These are phyloP conservation scores for Colletotrichum sp. DNA, from an alignment of 2,329 filamentous ascomycete species.

Conservation along the genomic window DNA sequence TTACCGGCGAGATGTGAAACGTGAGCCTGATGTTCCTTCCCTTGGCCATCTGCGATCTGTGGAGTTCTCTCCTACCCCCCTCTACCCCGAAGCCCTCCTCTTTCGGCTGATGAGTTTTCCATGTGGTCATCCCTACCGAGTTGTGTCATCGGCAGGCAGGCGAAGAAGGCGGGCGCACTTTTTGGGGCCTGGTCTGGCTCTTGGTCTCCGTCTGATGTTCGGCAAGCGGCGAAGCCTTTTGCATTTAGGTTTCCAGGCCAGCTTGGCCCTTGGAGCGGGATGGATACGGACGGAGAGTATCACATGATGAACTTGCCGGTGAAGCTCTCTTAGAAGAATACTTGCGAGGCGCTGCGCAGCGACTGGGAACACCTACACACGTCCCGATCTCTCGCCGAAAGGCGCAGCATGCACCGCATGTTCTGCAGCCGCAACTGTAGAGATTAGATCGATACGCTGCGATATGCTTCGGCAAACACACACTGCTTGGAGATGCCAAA, in stretches of 20 bases:
- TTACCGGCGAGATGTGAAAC: constrained; percentile 5
- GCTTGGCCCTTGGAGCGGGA: not conserved
- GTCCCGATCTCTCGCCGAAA: not conserved
- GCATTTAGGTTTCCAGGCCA: not conserved
- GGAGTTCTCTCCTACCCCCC: not conserved
- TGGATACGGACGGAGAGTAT: not conserved
- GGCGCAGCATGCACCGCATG: not conserved
- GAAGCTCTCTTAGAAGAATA: not conserved
- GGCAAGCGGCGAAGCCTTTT: not conserved
- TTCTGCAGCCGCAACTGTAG: not conserved
- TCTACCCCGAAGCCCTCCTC: not conserved
- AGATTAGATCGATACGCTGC: not conserved
- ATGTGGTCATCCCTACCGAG: constrained; percentile 1
- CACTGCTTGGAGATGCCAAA: not conserved
- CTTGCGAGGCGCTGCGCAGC: not conserved
- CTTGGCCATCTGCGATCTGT: not conserved
- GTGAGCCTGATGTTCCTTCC: not conserved
- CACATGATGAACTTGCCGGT: not conserved
- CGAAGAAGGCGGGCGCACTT: not conserved
- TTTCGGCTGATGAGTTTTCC: not conserved
- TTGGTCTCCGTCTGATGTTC: constrained; percentile 11
- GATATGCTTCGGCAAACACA: not conserved
- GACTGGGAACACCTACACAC: not conserved
- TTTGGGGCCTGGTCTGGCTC: not conserved
- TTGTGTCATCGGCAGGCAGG: not conserved